These are phyloP conservation scores for Aureobasidium leucospermi DNA, from an alignment of 2,329 filamentous ascomycete species.

Conservation along the genomic window DNA sequence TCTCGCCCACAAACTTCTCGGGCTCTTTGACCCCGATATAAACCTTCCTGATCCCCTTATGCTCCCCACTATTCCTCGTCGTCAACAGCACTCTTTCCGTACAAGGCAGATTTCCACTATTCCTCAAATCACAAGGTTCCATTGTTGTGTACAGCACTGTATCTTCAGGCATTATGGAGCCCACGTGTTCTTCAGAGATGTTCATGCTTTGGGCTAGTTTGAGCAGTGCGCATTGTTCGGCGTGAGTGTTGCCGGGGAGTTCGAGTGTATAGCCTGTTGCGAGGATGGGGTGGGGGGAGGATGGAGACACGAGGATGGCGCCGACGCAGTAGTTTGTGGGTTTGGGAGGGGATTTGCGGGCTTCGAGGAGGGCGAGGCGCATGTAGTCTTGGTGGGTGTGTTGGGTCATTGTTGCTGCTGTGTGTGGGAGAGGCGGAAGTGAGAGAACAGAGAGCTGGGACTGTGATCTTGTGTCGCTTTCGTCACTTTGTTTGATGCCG, in stretches of 20 bases:
- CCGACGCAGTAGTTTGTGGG: constrained; percentile 92
- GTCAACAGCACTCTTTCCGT: constrained; percentile 66
- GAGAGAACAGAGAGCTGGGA: constrained; percentile 18
- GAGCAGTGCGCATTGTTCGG: constrained; percentile 82
- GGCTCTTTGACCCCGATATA: constrained; percentile 87
- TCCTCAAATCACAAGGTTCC: constrained; percentile 69
- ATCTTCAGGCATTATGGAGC: constrained; percentile 44
- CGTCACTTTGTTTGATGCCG: no score
- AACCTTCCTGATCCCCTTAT: constrained; percentile 60
- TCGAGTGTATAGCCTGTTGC: constrained; percentile 88
- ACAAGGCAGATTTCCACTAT: constrained; percentile 70
- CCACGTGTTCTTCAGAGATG: constrained; percentile 48
- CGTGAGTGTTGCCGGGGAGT: constrained; percentile 86
- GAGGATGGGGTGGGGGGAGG: constrained; percentile 50
- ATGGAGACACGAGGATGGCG: constrained; percentile 56
- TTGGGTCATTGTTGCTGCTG: not conserved
- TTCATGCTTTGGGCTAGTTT: constrained; percentile 50
- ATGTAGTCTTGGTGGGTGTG: constrained; percentile 44
- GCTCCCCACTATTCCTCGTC: constrained; percentile 34
- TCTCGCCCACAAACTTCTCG: constrained; percentile 78
- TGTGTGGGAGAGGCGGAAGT: constrained; percentile 5
- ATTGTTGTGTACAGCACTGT: constrained; percentile 82
- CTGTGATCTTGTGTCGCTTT: no score
- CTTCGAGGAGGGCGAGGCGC: constrained; percentile 65
- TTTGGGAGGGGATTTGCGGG: constrained; percentile 71